phyloP scores from a whole-genome alignment of 1,284 basidiomycete genomes.

The Jaminaea rosea region DNA sequence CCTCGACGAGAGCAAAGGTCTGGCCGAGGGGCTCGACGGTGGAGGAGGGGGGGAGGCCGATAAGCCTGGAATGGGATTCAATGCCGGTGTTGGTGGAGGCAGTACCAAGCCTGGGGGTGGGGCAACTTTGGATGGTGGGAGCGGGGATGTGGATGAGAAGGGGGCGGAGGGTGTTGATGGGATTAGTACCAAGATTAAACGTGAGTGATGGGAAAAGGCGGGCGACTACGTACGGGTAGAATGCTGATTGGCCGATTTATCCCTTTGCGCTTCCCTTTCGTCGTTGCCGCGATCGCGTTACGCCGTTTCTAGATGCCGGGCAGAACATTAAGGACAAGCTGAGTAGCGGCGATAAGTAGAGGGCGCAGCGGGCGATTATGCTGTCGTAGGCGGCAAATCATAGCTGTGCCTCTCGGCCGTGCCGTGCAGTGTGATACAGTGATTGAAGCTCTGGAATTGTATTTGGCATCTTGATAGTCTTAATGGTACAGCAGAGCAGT shows the following conservation, averaged over 20 bases:
- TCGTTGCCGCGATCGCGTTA: no score
- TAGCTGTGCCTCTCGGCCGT: no score
- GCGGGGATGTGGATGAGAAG: neutral
- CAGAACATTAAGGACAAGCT: constrained; percentile 28
- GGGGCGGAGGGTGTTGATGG: neutral
- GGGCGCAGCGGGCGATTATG: no score
- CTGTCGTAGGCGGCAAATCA: no score
- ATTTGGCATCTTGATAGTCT: no score
- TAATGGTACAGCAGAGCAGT: no score
- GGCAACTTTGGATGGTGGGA: neutral
- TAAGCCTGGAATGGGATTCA: neutral
- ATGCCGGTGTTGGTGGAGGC: neutral
- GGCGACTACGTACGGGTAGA: neutral
- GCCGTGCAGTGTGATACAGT: no score
- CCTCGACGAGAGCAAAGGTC: neutral
- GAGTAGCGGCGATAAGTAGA: no score
- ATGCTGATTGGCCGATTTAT: neutral
- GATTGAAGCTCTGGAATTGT: no score
- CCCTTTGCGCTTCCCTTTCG: neutral
- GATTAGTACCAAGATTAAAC: neutral
- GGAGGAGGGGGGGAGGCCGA: neutral
- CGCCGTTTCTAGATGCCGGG: neutral
- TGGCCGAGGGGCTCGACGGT: neutral
- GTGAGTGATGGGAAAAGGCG: neutral
- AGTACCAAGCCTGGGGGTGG: neutral